A percentile compares a stretch with the other conserved stretches of the same genome.
phyloP scores from a whole-genome alignment of 2,329 filamentous ascomycete genomes.

The Venturia effusa region DNA sequence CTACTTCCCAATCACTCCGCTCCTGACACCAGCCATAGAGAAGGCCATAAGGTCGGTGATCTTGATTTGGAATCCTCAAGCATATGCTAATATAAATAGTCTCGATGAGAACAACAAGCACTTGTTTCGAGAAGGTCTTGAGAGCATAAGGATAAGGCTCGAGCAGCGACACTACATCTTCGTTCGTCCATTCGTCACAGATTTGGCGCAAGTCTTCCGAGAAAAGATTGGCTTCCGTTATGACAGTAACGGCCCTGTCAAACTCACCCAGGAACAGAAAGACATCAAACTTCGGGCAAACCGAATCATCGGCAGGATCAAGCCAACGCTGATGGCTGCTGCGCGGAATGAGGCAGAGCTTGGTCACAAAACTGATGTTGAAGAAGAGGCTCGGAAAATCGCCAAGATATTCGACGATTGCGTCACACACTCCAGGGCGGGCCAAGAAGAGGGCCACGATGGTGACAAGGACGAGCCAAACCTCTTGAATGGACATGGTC shows the following conservation, averaged over 20 bases:
- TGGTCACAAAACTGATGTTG: conserved; percentile 48
- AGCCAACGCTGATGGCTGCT: conserved; percentile 66
- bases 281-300: conserved; percentile 80
- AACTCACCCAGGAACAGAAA: conserved; percentile 52
- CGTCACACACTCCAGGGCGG: conserved; percentile 11
- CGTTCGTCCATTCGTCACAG: conserved; percentile 48
- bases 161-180: conserved; percentile 48
- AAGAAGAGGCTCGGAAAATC: conserved; percentile 59
- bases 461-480: conserved; percentile 9
- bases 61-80: conserved; percentile 17
- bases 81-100: conserved; percentile 34
- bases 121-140: conserved; percentile 41
- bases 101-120: conserved; percentile 40
- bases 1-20: conserved; percentile 77
- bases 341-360: conserved; percentile 74
- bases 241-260: conserved; percentile 15
- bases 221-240: conserved; percentile 32
- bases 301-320: conserved; percentile 74
- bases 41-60: conserved; percentile 65
- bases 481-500: not conserved
- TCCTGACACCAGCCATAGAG: conserved; percentile 68
- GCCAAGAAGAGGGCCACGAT: conserved; percentile 17
- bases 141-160: conserved; percentile 41
- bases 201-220: conserved; percentile 46
- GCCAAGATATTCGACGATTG: conserved; percentile 62